Base-by-base conservation (phyloP, 768 basidiomycete genomes). In the Suillus lakei region DNA sequence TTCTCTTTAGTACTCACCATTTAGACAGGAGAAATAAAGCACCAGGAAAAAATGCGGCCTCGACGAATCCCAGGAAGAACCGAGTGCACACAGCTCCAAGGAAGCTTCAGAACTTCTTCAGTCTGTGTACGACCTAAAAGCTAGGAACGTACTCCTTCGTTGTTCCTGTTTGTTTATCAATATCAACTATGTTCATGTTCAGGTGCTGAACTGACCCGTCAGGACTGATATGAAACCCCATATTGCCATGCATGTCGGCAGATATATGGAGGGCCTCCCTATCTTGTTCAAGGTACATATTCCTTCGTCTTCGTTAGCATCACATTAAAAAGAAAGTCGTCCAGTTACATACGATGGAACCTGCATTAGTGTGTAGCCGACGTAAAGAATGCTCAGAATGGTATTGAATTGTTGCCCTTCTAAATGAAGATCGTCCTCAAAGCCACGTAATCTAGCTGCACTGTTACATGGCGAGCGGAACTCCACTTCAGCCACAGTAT, bases 321-420 rank as follows among this genome's bases (percentile, higher is more conserved):
- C 58, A n/a, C 1, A 36, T 23, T 53, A 30, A 62, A 38, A 30
- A 46, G 21, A 53, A 30, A 58, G 28, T 10, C 56, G 38, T 46
- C 26, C 34, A 71, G 5, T 13, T 4, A 77, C 88, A 71, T 69
- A 89, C 88, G 88, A 90, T 39, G 91, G 91, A 62, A 93, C 83
- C 73, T 93, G 91, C 91, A 92, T 91, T 44, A 91, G 75, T 64
- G 90, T 90, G 71, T 92, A 92, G 18, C 90, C 90, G 38, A 89
- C 80, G 68, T 90, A 91, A 56, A 91, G 81, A 60, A 90, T 85
- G 48, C 88, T 88, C 48, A 93, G 75, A 18, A 92, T 76, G 0
- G 90, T 88, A 13, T 87, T 83, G 71, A 91, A 93, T 69, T 92
- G 82, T 61, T 82, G 77, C 44, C 85, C 88, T 67, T 84, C 76